These are phyloP conservation scores for Elongisporangium anandrum DNA, from an alignment of 352 stramenopile species.

Conservation along the genomic window DNA sequence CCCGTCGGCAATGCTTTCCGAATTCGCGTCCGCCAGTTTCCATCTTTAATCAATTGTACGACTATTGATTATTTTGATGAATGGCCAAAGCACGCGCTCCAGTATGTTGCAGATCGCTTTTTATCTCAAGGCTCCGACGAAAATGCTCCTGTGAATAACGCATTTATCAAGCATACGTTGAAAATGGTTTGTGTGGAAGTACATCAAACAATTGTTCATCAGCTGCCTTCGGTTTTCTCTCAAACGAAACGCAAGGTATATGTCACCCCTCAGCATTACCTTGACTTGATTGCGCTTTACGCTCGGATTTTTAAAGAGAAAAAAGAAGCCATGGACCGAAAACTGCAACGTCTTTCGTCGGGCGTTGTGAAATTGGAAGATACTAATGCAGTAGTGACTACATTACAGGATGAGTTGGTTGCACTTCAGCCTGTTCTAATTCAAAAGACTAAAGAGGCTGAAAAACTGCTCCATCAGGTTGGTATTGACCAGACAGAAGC, in stretches of 20 bases:
- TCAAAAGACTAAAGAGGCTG: slow-evolving; percentile 57
- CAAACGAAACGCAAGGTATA: slow-evolving; percentile 38
- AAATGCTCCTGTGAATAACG: background rate
- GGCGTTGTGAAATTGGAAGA: slow-evolving; percentile 74
- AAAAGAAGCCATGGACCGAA: slow-evolving; percentile 27
- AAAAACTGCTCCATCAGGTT: slow-evolving; percentile 56
- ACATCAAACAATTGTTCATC: slow-evolving; percentile 28
- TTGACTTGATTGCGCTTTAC: slow-evolving; percentile 89
- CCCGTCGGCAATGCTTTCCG: slow-evolving; percentile 82
- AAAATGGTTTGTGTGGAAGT: slow-evolving; percentile 46
- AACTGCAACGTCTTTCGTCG: slow-evolving; percentile 48
- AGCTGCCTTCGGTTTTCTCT: slow-evolving; percentile 27
- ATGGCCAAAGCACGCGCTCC: slow-evolving; percentile 85
- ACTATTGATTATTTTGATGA: slow-evolving; percentile 94
- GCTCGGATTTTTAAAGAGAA: slow-evolving; percentile 68
- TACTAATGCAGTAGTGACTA: slow-evolving; percentile 57
- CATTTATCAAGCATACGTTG: slow-evolving; percentile 20
- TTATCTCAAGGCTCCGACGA: slow-evolving; percentile 16
- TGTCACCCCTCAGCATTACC: slow-evolving; percentile 83
- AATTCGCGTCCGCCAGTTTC: slow-evolving; percentile 86
- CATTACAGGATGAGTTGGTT: slow-evolving; percentile 75
- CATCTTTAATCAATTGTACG: slow-evolving; percentile 91
- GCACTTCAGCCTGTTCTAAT: slow-evolving; percentile 73
- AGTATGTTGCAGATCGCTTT: slow-evolving; percentile 75
- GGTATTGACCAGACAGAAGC: slow-evolving; percentile 60